Evolutionary conservation across 768 basidiomycete species (phyloP), one percentile per base, ranked within the genome.

Genomic region (Lentinula sp.): DNA sequence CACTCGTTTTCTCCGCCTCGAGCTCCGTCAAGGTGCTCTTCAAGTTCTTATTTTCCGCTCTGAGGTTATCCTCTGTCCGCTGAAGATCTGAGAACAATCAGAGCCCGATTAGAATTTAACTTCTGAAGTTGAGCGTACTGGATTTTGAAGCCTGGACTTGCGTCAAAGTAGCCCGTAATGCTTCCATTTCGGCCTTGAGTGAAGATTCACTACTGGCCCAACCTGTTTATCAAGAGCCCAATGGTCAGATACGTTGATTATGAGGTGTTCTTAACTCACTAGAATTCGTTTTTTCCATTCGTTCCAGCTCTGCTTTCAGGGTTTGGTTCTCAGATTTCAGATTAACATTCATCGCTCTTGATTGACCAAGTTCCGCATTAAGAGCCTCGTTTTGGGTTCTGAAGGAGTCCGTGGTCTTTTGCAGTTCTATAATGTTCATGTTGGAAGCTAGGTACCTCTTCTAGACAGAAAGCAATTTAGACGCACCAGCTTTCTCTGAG

Each of bases 261-360:
- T 28, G 61, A 16, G 2, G 16, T 13, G 13, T 16, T 58, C 42
- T 18, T 15, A 40, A 63, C 73, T 61, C 64, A 74, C 75, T 68
- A 9, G 65, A 71, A 63, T 69, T 70, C 51, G 72, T 48, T 32
- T 68, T 70, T 59, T 75, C 69, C 35, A 77, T 61, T 15, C 60
- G 69, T 23, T 71, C 66, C 59, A 73, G 63, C 42, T 76, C 70
- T 28, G 63, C 58, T 49, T 65, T 69, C 23, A 75, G 66, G 13
- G 65, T 59, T 48, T 64, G 34, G 13, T 70, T 71, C 61, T 75
- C 70, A 21, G 59, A 61, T 60, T 68, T 66, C 5, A 23, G 15
- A n/a, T 13, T 34, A 15, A 48, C 32, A 23, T 56, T 56, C 5
- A 34, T 31, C 31, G 40, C 11, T 18, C 45, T 4, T 28, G 45